Base-by-base conservation (phyloP, 345 rosid species). In the Corchorus olitorius region DNA sequence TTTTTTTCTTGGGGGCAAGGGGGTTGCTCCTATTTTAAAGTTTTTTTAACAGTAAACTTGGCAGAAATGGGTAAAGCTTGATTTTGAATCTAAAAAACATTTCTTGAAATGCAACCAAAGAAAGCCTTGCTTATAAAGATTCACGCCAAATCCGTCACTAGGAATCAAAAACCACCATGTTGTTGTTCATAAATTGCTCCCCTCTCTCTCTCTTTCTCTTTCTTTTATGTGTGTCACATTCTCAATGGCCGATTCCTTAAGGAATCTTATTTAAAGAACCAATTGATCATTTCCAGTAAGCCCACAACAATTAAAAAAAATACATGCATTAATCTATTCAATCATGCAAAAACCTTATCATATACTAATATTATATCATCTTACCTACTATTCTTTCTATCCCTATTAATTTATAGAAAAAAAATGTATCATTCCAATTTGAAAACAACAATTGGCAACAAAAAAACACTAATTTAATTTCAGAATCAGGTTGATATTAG, bases 261-360 rank as follows among this genome's bases (percentile, higher is more conserved):
- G 46, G 73, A 45, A 66, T 66, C 46, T 54, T 65, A 45, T 0
- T 34, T 60, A 39, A 75, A 75, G 54, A 66, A 66, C 1, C 43
- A 48, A 62, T 46, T 27, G 27, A 27, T 46, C 43, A 75, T 11
- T 75, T 20, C 8, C n/a, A 52, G 52, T 39, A 65, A 13, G 59
- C 17, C 46, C 49, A 17, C 66, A 22, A 45, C 53, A 20, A 17
- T 50, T 53, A 58, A 50, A 59, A 37, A 73, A 41, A 58, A 39
- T n/a, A 76, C 56, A 53, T 17, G 52, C 2, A 46, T 48, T 46
- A 67, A 67, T 12, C 5, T 20, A 67, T 67, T 62, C 73, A 76
- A 55, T 68, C 56, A 76, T 67, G 66, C 49, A 68, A 48, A 68
- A 48, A 49, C 43, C 69, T 70, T 58, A 34, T 67, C n/a, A 17